Evolutionary conservation across 1,139 yeast species (phyloP).

Genomic region (Geotrichum bryndzae): DNA sequence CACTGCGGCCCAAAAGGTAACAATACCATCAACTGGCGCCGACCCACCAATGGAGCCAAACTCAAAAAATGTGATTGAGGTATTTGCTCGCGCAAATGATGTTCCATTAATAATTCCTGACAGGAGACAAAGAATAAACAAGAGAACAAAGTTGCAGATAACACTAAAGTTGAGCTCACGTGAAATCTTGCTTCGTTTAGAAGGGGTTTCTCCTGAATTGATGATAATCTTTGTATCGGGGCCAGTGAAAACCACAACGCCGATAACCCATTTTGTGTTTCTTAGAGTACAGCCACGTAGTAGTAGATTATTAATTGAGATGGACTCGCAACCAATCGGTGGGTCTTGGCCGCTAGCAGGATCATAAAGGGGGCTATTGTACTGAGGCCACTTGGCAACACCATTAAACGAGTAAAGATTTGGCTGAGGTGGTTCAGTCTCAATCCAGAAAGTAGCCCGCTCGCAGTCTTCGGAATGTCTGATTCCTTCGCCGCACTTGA

Average conservation of each 20-base stretch:
- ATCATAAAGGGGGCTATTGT: slow-evolving; percentile 21
- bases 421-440: slow-evolving; percentile 85
- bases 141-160: slow-evolving; percentile 62
- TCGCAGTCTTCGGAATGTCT: slow-evolving; percentile 68
- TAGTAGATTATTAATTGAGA: slow-evolving; percentile 70
- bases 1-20: slow-evolving; percentile 82
- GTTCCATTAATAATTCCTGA: slow-evolving; percentile 82
- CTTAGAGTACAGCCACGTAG: slow-evolving; percentile 80
- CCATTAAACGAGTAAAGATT: slow-evolving; percentile 84
- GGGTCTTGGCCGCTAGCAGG: slow-evolving; percentile 20
- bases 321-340: slow-evolving; percentile 50
- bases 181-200: slow-evolving; percentile 77
- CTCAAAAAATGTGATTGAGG: slow-evolving; percentile 67
- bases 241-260: slow-evolving; percentile 87
- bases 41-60: slow-evolving; percentile 56
- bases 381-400: slow-evolving; percentile 53
- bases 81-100: slow-evolving; percentile 47
- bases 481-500: slow-evolving; percentile 61
- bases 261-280: slow-evolving; percentile 45
- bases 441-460: slow-evolving; percentile 72
- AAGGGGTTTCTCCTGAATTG: slow-evolving; percentile 89
- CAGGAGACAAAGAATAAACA: slow-evolving; percentile 73
- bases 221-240: slow-evolving; percentile 87
- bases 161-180: slow-evolving; percentile 81
- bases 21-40: slow-evolving; percentile 73